These are phyloP conservation scores for Ceratonia siliqua DNA, from an alignment of 306 rosid genomes.

Conservation along the genomic window DNA sequence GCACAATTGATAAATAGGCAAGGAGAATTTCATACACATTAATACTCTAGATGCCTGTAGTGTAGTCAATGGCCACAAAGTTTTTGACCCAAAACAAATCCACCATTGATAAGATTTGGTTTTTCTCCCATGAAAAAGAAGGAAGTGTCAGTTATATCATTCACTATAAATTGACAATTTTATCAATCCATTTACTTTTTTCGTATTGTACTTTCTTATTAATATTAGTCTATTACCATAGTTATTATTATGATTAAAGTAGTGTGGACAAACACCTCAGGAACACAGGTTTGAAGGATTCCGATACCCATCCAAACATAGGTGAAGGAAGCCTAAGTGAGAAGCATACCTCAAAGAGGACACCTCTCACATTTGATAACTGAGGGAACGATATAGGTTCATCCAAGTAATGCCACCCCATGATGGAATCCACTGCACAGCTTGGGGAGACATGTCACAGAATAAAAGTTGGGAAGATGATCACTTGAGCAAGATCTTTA, in stretches of 20 bases:
- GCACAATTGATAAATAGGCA: slow-evolving; percentile 14
- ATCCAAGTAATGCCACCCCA: slow-evolving; percentile 73
- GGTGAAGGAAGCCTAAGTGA: slow-evolving; percentile 74
- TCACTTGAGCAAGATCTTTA: slow-evolving; percentile 46
- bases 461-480: slow-evolving; percentile 55
- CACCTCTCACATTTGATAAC: slow-evolving; percentile 78
- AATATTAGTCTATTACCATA: slow-evolving; percentile 1
- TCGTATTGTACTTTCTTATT: slow-evolving; percentile 1
- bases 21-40: slow-evolving; percentile 16
- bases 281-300: slow-evolving; percentile 46
- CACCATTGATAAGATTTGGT: background rate
- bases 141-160: slow-evolving; percentile 18
- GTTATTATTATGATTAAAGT: slow-evolving; percentile 15
- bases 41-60: slow-evolving; percentile 1
- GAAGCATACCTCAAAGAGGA: slow-evolving; percentile 93
- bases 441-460: slow-evolving; percentile 73
- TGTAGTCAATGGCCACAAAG: slow-evolving; percentile 20
- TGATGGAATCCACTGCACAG: slow-evolving; percentile 65
- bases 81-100: slow-evolving; percentile 10
- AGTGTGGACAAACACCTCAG: slow-evolving; percentile 37
- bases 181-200: background rate
- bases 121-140: slow-evolving; percentile 18
- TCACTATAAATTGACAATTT: background rate
- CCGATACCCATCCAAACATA: slow-evolving; percentile 5
- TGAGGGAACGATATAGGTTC: slow-evolving; percentile 60